phyloP scores from a whole-genome alignment of 257 asterid genomes.

The Nicotiana noctiflora region DNA sequence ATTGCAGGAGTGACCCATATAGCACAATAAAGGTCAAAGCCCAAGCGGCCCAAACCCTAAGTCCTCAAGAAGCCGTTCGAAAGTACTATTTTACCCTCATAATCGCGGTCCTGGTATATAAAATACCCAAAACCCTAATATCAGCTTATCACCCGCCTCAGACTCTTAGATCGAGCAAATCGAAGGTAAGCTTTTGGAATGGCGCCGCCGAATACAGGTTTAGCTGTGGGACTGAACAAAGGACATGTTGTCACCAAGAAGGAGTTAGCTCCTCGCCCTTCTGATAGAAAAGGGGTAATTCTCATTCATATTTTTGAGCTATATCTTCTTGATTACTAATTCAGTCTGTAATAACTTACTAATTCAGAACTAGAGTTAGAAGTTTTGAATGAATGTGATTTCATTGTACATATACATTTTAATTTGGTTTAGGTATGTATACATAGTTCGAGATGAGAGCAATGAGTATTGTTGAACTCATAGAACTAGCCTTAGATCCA shows the following conservation, averaged over 20 bases:
- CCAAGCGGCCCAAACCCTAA: slow-evolving; percentile 3
- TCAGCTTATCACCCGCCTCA: slow-evolving; percentile 22
- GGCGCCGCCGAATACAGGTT: slow-evolving; percentile 82
- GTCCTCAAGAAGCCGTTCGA: neutral
- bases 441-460: no score
- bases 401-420: no score
- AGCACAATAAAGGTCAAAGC: neutral
- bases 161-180: slow-evolving; percentile 6
- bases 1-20: no score
- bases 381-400: no score
- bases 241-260: slow-evolving; percentile 84
- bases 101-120: neutral
- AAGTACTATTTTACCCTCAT: neutral
- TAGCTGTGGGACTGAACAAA: slow-evolving; percentile 66
- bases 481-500: no score
- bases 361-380: no score
- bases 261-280: slow-evolving; percentile 79
- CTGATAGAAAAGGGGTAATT: slow-evolving; percentile 84
- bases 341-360: no score
- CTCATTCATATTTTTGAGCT: neutral
- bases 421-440: no score
- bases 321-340: neutral
- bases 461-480: no score
- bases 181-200: slow-evolving; percentile 22
- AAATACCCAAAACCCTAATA: slow-evolving; percentile 41